phyloP scores from a whole-genome alignment of 495 filamentous ascomycete genomes.

The Acidomyces sp. region DNA sequence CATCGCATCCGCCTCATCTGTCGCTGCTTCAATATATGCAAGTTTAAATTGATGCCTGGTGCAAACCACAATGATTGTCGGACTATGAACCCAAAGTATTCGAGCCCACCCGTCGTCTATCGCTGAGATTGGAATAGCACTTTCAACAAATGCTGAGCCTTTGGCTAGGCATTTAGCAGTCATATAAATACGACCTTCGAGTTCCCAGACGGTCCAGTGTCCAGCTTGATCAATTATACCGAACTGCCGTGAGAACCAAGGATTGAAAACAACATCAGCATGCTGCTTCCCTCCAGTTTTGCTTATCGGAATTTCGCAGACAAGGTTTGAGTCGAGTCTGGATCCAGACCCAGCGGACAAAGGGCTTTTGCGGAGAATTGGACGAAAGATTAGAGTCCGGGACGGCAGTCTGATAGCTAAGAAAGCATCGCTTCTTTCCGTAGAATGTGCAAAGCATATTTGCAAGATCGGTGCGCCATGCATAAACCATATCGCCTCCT shows the following conservation, averaged over 20 bases:
- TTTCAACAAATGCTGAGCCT: not conserved
- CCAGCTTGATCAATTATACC: constrained; percentile 61
- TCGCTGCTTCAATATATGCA: too few species aligned
- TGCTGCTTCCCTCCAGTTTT: constrained; percentile 47
- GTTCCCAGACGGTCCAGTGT: constrained; percentile 64
- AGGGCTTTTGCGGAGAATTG: constrained; percentile 7
- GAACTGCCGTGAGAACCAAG: constrained; percentile 55
- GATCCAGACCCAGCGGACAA: constrained; percentile 28
- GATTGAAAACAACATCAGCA: constrained; percentile 66
- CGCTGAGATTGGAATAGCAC: not conserved
- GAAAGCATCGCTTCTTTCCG: constrained; percentile 21
- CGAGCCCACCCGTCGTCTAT: constrained; percentile 29
- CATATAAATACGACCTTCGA: constrained; percentile 30
- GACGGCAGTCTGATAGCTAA: constrained; percentile 23
- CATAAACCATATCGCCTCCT: constrained; percentile 42
- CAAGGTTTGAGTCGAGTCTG: constrained; percentile 47
- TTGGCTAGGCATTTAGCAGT: not conserved
- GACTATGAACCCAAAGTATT: constrained; percentile 27
- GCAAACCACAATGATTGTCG: constrained; percentile 26
- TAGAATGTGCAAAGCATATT: constrained; percentile 47
- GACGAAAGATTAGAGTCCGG: constrained; percentile 23
- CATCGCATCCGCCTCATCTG: too few species aligned
- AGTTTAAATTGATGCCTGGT: constrained; percentile 21
- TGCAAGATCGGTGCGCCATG: constrained; percentile 48
- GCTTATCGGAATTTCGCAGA: constrained; percentile 41